Base-by-base conservation (phyloP, 2,329 filamentous ascomycete species). In the Eutypella sp. region DNA sequence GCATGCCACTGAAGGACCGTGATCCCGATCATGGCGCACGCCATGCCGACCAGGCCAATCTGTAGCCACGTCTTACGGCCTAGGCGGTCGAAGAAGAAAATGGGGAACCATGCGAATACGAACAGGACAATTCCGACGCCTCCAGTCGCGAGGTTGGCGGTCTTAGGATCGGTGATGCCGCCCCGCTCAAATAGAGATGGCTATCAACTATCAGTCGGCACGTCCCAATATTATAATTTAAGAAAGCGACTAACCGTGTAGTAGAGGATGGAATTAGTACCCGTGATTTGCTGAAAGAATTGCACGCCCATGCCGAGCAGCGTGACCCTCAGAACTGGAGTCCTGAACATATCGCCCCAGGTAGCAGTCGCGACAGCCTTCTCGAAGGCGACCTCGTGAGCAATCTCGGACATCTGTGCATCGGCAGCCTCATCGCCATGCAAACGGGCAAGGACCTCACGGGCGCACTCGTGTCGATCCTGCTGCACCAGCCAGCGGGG, bases 351-450 rank as follows among this genome's bases (percentile, higher is more conserved):
- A 39, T 61, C 58, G 2, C 40, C 40, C 59, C 60, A 62, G 5
- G 50, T 47, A 18, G 55, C 50, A 29, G 49, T 50, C 8, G 50
- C 33, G 15, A 50, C 46, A 9, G 50, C 49, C 42, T 41, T 47
- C 31, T 54, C 52, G 19, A 49, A 56, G 15, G 58, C 47, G n/a
- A 61, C 51, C 20, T 55, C 49, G 8, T 55, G 47, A 1, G 56
- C 52, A 18, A 57, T 57, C 22, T 52, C 56, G 10, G 42, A 73
- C 45, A 84, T 81, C 64, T 84, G 81, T 16, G 79, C 59, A 56
- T 83, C 80, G 0, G 70, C 56, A 2, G 46, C 51, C 19, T 44
- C 52, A 15, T 56, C 56, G 15, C 57, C 57, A 36, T 60, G 57
- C n/a, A 59, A 42, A 5, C 54, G 48, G 2, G 57, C 47, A 5